Base-by-base conservation (phyloP, 1,139 yeast species). In the Lodderomyces parapsilosis region DNA sequence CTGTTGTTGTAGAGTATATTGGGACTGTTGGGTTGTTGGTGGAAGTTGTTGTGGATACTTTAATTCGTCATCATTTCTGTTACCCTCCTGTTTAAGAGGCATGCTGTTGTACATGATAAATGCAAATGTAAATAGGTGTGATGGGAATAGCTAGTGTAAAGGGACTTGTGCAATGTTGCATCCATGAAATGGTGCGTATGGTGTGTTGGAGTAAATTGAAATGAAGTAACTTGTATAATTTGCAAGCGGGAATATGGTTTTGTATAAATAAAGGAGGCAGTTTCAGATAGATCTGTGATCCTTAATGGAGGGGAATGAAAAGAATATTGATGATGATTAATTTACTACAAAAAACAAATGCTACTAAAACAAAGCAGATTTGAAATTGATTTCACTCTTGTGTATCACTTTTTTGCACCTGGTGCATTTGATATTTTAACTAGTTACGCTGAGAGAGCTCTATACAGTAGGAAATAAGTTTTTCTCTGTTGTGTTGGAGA, bases 11-110 rank as follows among this genome's bases (percentile, higher is more conserved):
- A 17, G 36, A 11, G 10, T 38, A 19, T 32, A 18, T 8, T 38
- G 38, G n/a, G 22, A 6, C 11, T 3, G 43, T 36, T 37, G 45
- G 13, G 37, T 17, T 33, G 40, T 18, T 38, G 46, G 18, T 14
- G 40, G 43, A 11, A 17, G 20, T 13, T 33, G 39, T 19, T 30
- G 42, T 20, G 33, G 32, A 19, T 20, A 30, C 38, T 25, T 33
- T 11, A 37, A 22, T 32, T 30, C 33, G 35, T 39, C 31, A 3
- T 27, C 32, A 7, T 15, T 15, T 22, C 17, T 15, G 3, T 6
- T n/a, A 11, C 19, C 19, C 11, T 30, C 33, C 19, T 14, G 33
- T 30, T 8, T 30, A 17, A 22, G 15, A 15, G 25, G 8, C 14
- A n/a, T 36, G 9, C 20, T 15, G 31, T 36, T 36, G 11, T 23